Conservation (phyloP, 768 basidiomycete genomes). For the Tephrocybe sp. region DNA sequence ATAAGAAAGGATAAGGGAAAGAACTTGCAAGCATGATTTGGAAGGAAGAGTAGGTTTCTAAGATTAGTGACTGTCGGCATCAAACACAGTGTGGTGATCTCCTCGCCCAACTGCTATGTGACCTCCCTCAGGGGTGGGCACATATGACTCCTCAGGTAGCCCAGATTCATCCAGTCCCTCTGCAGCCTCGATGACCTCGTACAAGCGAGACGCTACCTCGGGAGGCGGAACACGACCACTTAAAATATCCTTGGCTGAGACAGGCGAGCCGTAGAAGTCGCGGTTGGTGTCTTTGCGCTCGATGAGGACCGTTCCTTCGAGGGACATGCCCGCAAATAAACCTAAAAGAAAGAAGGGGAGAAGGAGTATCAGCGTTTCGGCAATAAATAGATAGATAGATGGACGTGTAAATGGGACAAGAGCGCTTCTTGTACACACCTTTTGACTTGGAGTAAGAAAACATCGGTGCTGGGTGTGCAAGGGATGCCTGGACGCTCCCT, state of each 20-base stretch:
- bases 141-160: slow-evolving; percentile 77
- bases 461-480: slow-evolving; percentile 95
- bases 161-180: slow-evolving; percentile 89
- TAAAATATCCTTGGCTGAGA: slow-evolving; percentile 89
- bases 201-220: slow-evolving; percentile 88
- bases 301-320: slow-evolving; percentile 93
- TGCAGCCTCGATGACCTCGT: slow-evolving; percentile 96
- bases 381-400: neutral
- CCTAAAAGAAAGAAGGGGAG: slow-evolving; percentile 42
- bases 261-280: slow-evolving; percentile 91
- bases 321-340: slow-evolving; percentile 89
- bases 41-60: neutral
- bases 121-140: slow-evolving; percentile 65
- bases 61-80: slow-evolving; percentile 57
- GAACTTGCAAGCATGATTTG: neutral
- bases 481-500: slow-evolving; percentile 80
- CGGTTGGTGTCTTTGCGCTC: slow-evolving; percentile 96
- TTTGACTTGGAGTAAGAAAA: slow-evolving; percentile 97
- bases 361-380: neutral
- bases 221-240: slow-evolving; percentile 96
- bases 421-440: slow-evolving; percentile 65
- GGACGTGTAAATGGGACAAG: too few species aligned
- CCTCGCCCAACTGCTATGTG: slow-evolving; percentile 49
- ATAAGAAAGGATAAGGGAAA: neutral
- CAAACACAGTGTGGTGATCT: slow-evolving; percentile 69